Evolutionary conservation across 1,284 basidiomycete species (phyloP), one percentile per base, ranked within the genome.

Genomic region (Golubevia pallescens): DNA sequence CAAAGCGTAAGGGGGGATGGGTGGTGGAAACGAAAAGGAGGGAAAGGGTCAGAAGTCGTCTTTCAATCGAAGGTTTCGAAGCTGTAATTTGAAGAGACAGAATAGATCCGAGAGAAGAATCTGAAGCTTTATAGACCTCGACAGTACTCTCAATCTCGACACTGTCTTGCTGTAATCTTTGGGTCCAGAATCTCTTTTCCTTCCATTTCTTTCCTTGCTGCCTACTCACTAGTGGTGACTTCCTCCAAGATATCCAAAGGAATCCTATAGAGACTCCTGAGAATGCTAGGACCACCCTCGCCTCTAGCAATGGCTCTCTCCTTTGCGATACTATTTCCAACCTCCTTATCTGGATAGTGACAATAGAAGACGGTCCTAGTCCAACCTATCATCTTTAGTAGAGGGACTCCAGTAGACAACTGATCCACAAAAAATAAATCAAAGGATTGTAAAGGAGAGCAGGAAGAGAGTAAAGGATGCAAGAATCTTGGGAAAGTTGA

Each of bases 341-440:
- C 93, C 20, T 90, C 90, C 1, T 93, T 93, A 61, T 84, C 81
- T 0, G 97, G 96, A 79, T 98, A 99, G 86, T 99, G 96, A 78
- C 95, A 97, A 86, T 99, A 99, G 87, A 97, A 99, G 16, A 99
- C 90, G 23, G 97, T 92, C 1, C 93, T 90, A 8, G 90, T 93
- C 10, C 88, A 88, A 1, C 89, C 89, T 8, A 93, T 82, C 61
- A 88, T 85, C 13, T 93, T 89, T 1, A 99, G 88, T 69, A 96
- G 87, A 0, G 96, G 96, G 19, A 98, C 89, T 68, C 92, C 94
- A 1, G 94, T 93, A 1, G 93, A 93, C 20, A 98, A 90, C 85
- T 98, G 96, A 86, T 99, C 97, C 16, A 98, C 92, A 68, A 99
- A 91, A 87, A 92, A 95, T 28, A 97, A 90, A 81, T 99, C 96